Conservation (phyloP, 306 rosid genomes). For the Sicyos edulis region DNA sequence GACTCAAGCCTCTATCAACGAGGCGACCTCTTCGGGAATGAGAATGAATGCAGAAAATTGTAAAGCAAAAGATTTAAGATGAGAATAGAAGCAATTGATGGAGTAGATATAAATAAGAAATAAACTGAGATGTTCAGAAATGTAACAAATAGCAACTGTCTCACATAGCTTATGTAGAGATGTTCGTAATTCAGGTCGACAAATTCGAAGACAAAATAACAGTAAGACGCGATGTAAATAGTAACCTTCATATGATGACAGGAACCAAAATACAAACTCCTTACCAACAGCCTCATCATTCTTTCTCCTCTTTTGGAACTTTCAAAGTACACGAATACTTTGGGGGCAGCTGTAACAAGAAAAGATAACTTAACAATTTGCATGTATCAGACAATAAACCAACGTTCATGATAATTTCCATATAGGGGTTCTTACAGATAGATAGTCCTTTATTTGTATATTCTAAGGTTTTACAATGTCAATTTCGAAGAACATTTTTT, state of each 20-base stretch:
- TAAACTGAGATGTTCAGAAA: background rate
- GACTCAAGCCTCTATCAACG: too few species aligned
- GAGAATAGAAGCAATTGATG: background rate
- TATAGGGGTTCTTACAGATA: too few species aligned
- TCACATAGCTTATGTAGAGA: background rate
- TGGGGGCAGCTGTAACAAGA: conserved; percentile 16
- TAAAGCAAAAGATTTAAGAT: background rate
- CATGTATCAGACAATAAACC: background rate
- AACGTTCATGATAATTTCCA: background rate
- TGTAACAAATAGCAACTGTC: background rate
- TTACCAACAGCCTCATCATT: conserved; percentile 20
- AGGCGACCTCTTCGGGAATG: too few species aligned
- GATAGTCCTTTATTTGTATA: too few species aligned
- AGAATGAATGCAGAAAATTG: background rate
- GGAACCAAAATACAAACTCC: conserved; percentile 16
- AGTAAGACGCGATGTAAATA: background rate
- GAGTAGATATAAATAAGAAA: background rate
- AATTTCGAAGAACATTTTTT: background rate
- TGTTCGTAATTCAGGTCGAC: conserved; percentile 15
- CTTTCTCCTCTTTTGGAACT: conserved; percentile 23
- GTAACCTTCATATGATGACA: background rate
- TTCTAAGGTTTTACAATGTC: background rate
- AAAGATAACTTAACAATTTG: background rate
- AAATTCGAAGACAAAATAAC: conserved; percentile 16
- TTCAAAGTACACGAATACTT: conserved; percentile 18